These are phyloP conservation scores for Choanephora cucurbitarum DNA, from an alignment of 371 early-diverging fungal species.

Conservation along the genomic window DNA sequence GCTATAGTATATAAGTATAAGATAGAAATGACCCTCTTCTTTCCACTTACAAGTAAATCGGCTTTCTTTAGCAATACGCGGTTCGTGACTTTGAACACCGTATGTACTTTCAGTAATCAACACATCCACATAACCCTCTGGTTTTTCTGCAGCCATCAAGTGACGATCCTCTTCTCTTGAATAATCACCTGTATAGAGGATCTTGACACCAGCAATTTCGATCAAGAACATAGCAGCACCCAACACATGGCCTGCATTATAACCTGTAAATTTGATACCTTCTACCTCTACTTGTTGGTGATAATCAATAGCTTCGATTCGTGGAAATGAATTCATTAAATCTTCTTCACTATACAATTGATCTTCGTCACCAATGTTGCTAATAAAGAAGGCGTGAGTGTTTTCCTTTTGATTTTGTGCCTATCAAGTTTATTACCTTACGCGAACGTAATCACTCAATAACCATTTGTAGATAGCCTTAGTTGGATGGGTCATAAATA, in stretches of 20 bases:
- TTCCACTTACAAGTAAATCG: slow-evolving; percentile 78
- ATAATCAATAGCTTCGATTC: slow-evolving; percentile 98
- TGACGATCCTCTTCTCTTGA: slow-evolving; percentile 99
- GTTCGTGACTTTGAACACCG: slow-evolving; percentile 98
- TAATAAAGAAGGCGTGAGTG: slow-evolving; percentile 18
- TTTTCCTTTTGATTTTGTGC: background rate
- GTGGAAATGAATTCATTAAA: slow-evolving; percentile 87
- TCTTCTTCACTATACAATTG: slow-evolving; percentile 97
- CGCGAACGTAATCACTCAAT: slow-evolving; percentile 95
- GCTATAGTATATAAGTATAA: slow-evolving; percentile 29
- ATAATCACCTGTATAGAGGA: slow-evolving; percentile 99
- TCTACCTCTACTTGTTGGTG: slow-evolving; percentile 97
- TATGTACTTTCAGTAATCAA: slow-evolving; percentile 99
- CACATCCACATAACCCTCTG: slow-evolving; percentile 88
- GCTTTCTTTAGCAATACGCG: slow-evolving; percentile 94
- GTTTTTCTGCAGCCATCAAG: slow-evolving; percentile 98
- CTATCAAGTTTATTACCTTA: slow-evolving; percentile 61
- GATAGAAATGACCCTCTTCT: background rate
- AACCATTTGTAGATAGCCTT: slow-evolving; percentile 99
- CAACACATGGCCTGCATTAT: slow-evolving; percentile 99
- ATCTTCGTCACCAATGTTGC: slow-evolving; percentile 86
- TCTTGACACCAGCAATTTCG: slow-evolving; percentile 95
- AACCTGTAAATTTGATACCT: slow-evolving; percentile 96
- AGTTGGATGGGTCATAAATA: slow-evolving; percentile 99
- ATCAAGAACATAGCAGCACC: slow-evolving; percentile 99